Evolutionary conservation across 2,329 filamentous ascomycete species (phyloP).

Genomic region (Talaromyces piceae): DNA sequence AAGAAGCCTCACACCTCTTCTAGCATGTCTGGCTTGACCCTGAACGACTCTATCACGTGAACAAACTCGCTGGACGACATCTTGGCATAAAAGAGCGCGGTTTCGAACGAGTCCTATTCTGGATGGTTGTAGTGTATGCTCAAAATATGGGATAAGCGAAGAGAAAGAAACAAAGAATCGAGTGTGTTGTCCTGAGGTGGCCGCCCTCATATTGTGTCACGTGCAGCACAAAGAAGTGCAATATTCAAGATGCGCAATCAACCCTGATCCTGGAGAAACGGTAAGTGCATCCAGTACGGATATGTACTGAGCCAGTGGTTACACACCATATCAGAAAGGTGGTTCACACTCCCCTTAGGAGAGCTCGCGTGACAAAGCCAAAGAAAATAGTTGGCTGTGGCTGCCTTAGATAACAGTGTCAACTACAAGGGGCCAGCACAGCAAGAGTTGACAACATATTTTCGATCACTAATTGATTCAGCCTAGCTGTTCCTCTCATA

Average conservation of each 20-base stretch:
- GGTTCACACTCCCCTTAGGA: no score
- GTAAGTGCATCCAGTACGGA: no score
- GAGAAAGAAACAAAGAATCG: background rate
- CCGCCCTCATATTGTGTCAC: background rate
- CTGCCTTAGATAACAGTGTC: no score
- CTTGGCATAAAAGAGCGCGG: background rate
- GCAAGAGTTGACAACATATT: no score
- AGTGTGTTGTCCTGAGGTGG: background rate
- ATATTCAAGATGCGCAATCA: background rate
- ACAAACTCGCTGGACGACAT: background rate
- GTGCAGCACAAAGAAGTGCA: background rate
- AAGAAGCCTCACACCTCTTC: background rate
- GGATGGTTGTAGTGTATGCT: background rate
- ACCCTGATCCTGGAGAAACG: background rate
- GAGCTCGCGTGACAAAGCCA: no score
- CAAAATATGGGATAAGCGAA: background rate
- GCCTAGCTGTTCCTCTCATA: no score
- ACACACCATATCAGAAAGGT: background rate
- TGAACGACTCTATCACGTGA: background rate
- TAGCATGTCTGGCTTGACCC: background rate
- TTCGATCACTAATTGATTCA: no score
- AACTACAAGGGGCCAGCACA: no score
- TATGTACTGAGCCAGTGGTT: no score
- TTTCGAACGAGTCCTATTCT: background rate
- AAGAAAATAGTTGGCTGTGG: no score